Percentiles rank a stretch among this genome's conserved stretches.
Conservation (phyloP, 2,329 filamentous ascomycete genomes). For the Fusarium agapanthi region DNA sequence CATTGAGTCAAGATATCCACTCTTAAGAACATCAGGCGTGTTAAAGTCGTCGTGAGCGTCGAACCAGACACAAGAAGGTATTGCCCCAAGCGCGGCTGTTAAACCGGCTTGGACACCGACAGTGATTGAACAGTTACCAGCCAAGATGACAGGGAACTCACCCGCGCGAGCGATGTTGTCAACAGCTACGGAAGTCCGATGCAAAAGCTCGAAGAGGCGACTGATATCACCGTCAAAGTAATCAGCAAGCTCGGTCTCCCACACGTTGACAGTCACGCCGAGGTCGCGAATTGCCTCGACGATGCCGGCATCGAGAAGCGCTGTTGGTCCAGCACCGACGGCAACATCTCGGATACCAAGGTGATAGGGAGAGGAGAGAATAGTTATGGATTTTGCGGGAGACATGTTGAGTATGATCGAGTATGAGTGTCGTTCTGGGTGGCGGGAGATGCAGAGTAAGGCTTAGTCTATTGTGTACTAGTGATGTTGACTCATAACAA, state of each 20-base stretch:
- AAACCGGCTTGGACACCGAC: conserved; percentile 45
- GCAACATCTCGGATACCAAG: not conserved
- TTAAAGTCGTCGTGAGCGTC: conserved; percentile 54
- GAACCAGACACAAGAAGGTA: conserved; percentile 51
- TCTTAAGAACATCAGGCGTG: conserved; percentile 39
- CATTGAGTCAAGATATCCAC: conserved; percentile 44
- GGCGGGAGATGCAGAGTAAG: not conserved
- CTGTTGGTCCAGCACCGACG: not conserved
- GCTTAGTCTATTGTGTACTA: not conserved
- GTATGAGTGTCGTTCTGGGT: not conserved
- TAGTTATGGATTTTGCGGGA: not conserved
- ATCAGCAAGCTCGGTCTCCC: not conserved
- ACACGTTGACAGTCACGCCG: not conserved
- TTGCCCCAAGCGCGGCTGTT: conserved; percentile 1
- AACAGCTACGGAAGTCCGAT: not conserved
- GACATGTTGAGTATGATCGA: not conserved
- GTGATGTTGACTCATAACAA: not conserved
- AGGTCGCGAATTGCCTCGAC: not conserved
- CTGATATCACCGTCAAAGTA: conserved; percentile 2
- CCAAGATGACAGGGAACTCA: not conserved
- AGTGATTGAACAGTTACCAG: conserved; percentile 2
- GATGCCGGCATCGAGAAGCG: not conserved
- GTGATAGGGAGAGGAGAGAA: not conserved
- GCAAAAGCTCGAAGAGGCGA: conserved; percentile 2
- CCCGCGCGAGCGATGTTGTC: not conserved